Percentiles rank a stretch among this genome's conserved stretches.
Conservation (phyloP, 441 rosid genomes). For the Biscutella auriculata region DNA sequence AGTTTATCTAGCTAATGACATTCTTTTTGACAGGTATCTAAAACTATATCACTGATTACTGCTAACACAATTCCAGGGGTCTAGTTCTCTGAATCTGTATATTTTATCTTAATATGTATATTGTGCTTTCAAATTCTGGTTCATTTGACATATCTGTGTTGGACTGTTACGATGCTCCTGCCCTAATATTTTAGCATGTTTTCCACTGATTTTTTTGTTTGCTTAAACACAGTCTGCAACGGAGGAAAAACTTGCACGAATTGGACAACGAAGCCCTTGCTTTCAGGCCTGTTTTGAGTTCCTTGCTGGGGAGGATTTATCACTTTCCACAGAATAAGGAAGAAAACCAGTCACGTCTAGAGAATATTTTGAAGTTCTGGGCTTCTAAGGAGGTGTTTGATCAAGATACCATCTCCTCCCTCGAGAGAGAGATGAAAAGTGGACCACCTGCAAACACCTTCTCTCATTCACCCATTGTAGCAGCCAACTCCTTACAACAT, state of each 20-base stretch:
- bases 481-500: slow-evolving; percentile 33
- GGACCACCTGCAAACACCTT: slow-evolving; percentile 45
- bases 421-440: slow-evolving; percentile 79
- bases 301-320: slow-evolving; percentile 76
- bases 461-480: slow-evolving; percentile 42
- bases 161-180: not conserved
- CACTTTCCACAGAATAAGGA: slow-evolving; percentile 74
- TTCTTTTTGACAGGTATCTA: slow-evolving; percentile 85
- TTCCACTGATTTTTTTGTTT: not conserved
- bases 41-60: not conserved
- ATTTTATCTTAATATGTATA: not conserved
- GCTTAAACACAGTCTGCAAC: slow-evolving; percentile 49
- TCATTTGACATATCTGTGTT: not conserved
- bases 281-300: slow-evolving; percentile 71
- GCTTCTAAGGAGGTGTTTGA: slow-evolving; percentile 89
- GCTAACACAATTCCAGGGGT: not conserved
- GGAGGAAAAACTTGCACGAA: slow-evolving; percentile 62
- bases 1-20: slow-evolving; percentile 86
- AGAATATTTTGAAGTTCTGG: slow-evolving; percentile 87
- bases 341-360: slow-evolving; percentile 68
- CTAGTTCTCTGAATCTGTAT: not conserved
- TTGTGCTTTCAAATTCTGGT: not conserved
- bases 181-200: not conserved
- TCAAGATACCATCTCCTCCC: slow-evolving; percentile 60
- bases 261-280: slow-evolving; percentile 84